Percentiles rank a stretch among this genome's conserved stretches.
phyloP scores from a whole-genome alignment of 805 yeast genomes.

The Teunomyces stri region DNA sequence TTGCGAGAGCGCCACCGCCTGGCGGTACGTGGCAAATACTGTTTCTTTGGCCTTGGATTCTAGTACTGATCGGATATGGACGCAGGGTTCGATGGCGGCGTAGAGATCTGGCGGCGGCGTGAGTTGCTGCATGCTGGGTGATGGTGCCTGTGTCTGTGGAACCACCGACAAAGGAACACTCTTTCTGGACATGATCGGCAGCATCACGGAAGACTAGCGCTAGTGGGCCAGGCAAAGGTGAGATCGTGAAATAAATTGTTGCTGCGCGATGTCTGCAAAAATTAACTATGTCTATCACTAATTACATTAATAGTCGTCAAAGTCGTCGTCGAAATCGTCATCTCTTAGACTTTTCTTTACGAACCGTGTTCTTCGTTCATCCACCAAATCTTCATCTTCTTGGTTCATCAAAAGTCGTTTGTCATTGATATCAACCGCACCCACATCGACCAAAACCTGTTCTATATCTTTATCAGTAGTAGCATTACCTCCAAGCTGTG shows the following conservation, averaged over 20 bases:
- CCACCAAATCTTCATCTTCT: slow-evolving; percentile 51
- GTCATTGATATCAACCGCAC: slow-evolving; percentile 67
- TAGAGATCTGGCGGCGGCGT: slow-evolving; percentile 24
- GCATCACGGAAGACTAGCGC: neutral
- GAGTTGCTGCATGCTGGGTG: slow-evolving; percentile 1
- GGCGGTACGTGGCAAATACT: slow-evolving; percentile 48
- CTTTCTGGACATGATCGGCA: neutral
- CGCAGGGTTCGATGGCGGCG: slow-evolving; percentile 43
- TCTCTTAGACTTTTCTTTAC: slow-evolving; percentile 55
- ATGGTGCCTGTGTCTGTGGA: neutral
- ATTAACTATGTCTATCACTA: neutral
- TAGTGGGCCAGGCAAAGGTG: neutral
- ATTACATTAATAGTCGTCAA: slow-evolving; percentile 18
- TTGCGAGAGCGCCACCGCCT: slow-evolving; percentile 49
- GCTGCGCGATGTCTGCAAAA: slow-evolving; percentile 1
- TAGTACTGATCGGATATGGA: slow-evolving; percentile 48
- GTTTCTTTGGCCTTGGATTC: slow-evolving; percentile 48
- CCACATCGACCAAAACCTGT: slow-evolving; percentile 60
- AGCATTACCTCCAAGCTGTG: slow-evolving; percentile 81
- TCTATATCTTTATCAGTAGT: slow-evolving; percentile 72
- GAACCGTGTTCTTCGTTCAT: slow-evolving; percentile 51
- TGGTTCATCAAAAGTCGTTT: slow-evolving; percentile 61
- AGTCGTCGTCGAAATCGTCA: slow-evolving; percentile 32
- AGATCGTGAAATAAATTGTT: neutral
- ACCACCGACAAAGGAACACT: neutral